A percentile compares a stretch with the other conserved stretches of the same genome.
These are phyloP conservation scores for Vaccinium macrocarpon DNA, from an alignment of 148 eudicot genomes.

Conservation along the genomic window DNA sequence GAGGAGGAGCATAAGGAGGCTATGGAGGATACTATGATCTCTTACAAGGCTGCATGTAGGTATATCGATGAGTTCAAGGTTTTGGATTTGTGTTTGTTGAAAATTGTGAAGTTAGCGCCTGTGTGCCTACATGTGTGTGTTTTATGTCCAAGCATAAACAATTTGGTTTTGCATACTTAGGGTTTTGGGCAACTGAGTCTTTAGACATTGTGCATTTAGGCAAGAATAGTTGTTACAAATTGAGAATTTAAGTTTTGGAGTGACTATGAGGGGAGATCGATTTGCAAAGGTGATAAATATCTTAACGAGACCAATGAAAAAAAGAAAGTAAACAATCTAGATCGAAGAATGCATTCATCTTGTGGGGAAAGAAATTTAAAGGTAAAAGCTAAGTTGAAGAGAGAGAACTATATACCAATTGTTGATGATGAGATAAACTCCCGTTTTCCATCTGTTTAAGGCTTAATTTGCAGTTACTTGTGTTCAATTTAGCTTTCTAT, in stretches of 20 bases:
- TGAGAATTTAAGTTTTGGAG: too few relatives aligned
- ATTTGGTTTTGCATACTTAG: too few relatives aligned
- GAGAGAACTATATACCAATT: conserved; percentile 25
- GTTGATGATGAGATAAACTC: conserved; percentile 19
- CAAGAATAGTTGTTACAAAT: too few relatives aligned
- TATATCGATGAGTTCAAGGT: too few relatives aligned
- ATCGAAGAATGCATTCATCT: not conserved
- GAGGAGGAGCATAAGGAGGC: conserved; percentile 34
- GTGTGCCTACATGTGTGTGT: not conserved
- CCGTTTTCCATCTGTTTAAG: conserved; percentile 21
- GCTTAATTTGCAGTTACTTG: not conserved
- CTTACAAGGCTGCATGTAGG: conserved; percentile 40
- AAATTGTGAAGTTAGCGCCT: not conserved
- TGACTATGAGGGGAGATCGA: too few relatives aligned
- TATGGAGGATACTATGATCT: conserved; percentile 34
- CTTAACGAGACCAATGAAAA: not conserved
- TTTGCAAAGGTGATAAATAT: not conserved
- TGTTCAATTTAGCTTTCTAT: not conserved
- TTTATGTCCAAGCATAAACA: not conserved
- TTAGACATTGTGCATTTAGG: too few relatives aligned
- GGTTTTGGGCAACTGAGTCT: not conserved
- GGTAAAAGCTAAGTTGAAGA: not conserved
- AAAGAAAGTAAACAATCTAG: not conserved
- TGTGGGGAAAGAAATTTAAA: not conserved
- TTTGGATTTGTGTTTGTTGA: not conserved